Evolutionary conservation across 2,329 filamentous ascomycete species (phyloP).

Genomic region (Bipolaris victoriae): DNA sequence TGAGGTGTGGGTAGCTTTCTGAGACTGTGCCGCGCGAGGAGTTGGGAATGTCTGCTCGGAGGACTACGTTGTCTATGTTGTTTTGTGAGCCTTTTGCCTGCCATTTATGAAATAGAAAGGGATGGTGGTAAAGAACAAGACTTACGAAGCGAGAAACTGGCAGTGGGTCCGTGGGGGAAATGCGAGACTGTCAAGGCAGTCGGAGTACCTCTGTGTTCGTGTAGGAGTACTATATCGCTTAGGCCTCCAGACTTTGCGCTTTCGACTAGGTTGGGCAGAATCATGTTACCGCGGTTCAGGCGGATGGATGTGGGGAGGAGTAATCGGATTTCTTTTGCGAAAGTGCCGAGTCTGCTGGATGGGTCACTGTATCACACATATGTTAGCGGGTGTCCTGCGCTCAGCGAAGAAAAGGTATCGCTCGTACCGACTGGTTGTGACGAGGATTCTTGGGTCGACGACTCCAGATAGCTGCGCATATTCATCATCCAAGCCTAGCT

Average conservation of each 20-base stretch:
- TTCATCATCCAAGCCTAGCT: slow-evolving; percentile 82
- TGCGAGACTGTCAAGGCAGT: slow-evolving; percentile 88
- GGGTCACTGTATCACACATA: slow-evolving; percentile 12
- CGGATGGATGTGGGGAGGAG: slow-evolving; percentile 84
- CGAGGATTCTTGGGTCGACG: slow-evolving; percentile 84
- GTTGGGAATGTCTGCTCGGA: slow-evolving; percentile 92
- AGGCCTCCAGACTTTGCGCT: slow-evolving; percentile 82
- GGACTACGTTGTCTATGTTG: slow-evolving; percentile 74
- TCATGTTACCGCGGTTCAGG: slow-evolving; percentile 87
- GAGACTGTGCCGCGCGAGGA: slow-evolving; percentile 73
- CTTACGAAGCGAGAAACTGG: slow-evolving; percentile 75
- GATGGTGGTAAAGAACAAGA: not conserved
- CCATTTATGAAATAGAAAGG: not conserved
- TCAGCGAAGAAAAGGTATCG: not conserved
- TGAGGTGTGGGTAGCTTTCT: slow-evolving; percentile 70
- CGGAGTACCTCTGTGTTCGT: slow-evolving; percentile 87
- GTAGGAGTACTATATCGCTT: slow-evolving; percentile 74
- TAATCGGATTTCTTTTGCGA: slow-evolving; percentile 88
- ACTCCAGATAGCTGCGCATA: slow-evolving; percentile 91
- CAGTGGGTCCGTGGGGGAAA: slow-evolving; percentile 85
- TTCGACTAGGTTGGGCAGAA: slow-evolving; percentile 82
- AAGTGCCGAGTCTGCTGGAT: slow-evolving; percentile 71
- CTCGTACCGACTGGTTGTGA: slow-evolving; percentile 72
- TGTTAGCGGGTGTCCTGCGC: not conserved
- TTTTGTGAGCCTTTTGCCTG: no score